A percentile compares a stretch with the other conserved stretches of the same genome.
These are phyloP conservation scores for Colletotrichum truncatum DNA, from an alignment of 2,329 filamentous ascomycete species.

Conservation along the genomic window DNA sequence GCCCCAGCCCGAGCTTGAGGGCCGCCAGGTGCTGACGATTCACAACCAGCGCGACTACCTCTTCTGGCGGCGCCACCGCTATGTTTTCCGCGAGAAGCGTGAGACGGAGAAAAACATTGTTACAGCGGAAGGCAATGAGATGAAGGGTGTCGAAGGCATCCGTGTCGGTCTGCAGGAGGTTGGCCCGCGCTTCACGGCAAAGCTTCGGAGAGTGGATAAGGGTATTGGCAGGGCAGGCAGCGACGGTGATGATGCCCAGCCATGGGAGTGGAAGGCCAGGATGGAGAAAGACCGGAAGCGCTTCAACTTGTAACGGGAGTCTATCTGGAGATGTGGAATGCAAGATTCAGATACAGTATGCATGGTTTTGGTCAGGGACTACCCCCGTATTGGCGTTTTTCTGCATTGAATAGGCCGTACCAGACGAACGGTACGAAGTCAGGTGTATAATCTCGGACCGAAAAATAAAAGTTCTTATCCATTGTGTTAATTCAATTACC, in stretches of 20 bases:
- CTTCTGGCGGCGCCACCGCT: constrained; percentile 89
- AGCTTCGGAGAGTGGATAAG: constrained; percentile 90
- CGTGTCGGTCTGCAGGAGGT: constrained; percentile 86
- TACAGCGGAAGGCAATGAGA: constrained; percentile 81
- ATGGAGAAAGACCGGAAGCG: constrained; percentile 95
- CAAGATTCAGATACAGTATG: neutral
- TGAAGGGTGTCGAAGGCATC: constrained; percentile 87
- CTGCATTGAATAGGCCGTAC: neutral
- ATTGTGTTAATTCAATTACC: neutral
- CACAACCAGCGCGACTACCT: constrained; percentile 98
- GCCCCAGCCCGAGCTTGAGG: constrained; percentile 81
- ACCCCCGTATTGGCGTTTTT: constrained; percentile 21
- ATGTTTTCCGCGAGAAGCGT: constrained; percentile 90
- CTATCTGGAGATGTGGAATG: neutral
- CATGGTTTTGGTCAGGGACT: constrained; percentile 10
- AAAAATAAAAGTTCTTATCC: neutral
- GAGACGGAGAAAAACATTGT: constrained; percentile 87
- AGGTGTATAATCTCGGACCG: neutral
- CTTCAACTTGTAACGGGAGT: constrained; percentile 78
- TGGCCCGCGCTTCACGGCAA: constrained; percentile 76
- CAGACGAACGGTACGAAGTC: neutral
- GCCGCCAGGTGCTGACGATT: constrained; percentile 88
- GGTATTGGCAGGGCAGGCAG: constrained; percentile 78
- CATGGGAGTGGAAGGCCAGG: constrained; percentile 96
- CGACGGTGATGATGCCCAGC: constrained; percentile 77